A percentile compares a stretch with the other conserved stretches of the same genome.
Evolutionary conservation across 805 yeast genomes (phyloP).

Genomic region (Ogataea corticis): DNA sequence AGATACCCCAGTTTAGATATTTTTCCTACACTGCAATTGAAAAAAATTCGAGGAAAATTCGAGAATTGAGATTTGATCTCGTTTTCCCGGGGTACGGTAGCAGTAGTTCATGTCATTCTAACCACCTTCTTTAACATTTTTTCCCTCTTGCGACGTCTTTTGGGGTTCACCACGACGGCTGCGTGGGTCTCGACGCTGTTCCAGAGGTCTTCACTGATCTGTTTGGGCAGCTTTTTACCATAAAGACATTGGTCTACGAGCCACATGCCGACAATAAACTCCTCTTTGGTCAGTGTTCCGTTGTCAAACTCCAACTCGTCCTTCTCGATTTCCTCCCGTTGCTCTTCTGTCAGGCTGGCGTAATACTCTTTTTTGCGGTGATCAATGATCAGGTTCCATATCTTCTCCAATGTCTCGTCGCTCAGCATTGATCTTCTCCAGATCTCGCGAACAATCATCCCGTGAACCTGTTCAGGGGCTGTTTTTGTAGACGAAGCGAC

Average conservation of each 20-base stretch:
- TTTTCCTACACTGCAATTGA: background rate
- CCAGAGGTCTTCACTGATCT: conserved; percentile 74
- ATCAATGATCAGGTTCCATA: conserved; percentile 73
- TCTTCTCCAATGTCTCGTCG: conserved; percentile 54
- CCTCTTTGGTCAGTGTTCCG: conserved; percentile 75
- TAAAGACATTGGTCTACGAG: conserved; percentile 92
- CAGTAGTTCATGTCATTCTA: conserved; percentile 12
- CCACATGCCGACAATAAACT: conserved; percentile 98
- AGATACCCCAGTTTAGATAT: conserved; percentile 2
- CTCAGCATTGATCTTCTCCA: conserved; percentile 82
- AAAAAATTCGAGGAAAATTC: conserved; percentile 10
- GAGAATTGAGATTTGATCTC: conserved; percentile 5
- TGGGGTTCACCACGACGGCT: conserved; percentile 20
- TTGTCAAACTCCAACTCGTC: conserved; percentile 63
- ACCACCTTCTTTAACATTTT: conserved; percentile 26
- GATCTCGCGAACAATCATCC: conserved; percentile 68
- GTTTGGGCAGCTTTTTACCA: conserved; percentile 84
- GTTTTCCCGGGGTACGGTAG: conserved; percentile 5
- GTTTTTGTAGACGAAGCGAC: conserved; percentile 1
- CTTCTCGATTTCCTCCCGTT: conserved; percentile 23
- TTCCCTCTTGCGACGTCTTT: conserved; percentile 19
- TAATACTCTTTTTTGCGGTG: conserved; percentile 47
- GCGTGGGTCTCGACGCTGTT: conserved; percentile 56
- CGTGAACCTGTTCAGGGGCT: conserved; percentile 41
- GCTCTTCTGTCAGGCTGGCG: background rate